Base-by-base conservation (phyloP, 2,329 filamentous ascomycete species). In the Neoascochyta sp. region DNA sequence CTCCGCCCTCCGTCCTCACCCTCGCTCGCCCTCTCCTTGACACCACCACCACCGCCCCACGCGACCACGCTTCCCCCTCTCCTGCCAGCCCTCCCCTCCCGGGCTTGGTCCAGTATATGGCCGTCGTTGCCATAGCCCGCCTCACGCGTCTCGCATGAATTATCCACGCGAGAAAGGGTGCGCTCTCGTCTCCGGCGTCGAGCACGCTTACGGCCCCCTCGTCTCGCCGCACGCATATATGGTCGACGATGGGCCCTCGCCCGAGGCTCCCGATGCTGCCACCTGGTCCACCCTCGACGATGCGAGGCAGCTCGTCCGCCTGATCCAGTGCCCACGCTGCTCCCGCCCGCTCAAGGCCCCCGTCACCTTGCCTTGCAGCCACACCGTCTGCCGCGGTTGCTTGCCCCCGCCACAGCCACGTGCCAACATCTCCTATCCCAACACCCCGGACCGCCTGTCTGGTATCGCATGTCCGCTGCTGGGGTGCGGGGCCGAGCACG, bases 351-450 rank as follows among this genome's bases (percentile, higher is more conserved):
- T 92, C 16, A 70, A 65, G 24, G 70, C 77, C 7, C 85, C 88
- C 4, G 72, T 87, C 34, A 84, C 84, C 0, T 67, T 95, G 4
- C 87, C 88, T 4, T 95, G 89, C 57, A 87, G 88, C 16, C 78
- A 82, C 52, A 81, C 81, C 8, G 63, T 94, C 8, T 95, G 89
- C 65, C 79, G 75, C 50, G 60, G 62, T 27, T 95, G 89, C 61
- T 64, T 94, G 2, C 88, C 88, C 2, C 64, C 75, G 25, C 65
- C 79, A 3, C 75, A 81, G 48, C 60, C 71, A 10, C 76, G 87
- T 24, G 68, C 69, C 26, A 78, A 86, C 39, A 84, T 94, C 35
- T 83, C 86, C 2, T 94, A 90, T 59, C 87, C 86, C 1, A 78
- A 78, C 10, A 73, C 73, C 1, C 75, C 79, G 5, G 78, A 76